Conservation (phyloP, 1,284 basidiomycete species). For the Volvariella volvacea region DNA sequence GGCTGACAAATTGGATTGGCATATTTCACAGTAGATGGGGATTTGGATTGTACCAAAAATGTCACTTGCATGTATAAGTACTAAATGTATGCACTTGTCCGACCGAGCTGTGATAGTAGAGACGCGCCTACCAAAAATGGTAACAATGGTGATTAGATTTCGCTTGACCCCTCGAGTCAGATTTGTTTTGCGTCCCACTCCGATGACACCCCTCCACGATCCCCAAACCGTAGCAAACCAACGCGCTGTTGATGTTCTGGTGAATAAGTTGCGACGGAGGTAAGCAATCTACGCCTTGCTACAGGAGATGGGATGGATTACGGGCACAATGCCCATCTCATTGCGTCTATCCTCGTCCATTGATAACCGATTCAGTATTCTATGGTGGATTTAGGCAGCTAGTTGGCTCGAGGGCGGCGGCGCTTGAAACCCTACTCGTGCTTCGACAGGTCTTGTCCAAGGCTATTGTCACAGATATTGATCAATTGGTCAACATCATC, state of each 20-base stretch:
- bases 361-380: too few relatives aligned
- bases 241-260: slow-evolving; percentile 59
- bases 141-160: too few relatives aligned
- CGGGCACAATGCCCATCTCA: too few relatives aligned
- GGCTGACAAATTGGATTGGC: slow-evolving; percentile 89
- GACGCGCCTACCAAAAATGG: too few relatives aligned
- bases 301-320: slow-evolving; percentile 3
- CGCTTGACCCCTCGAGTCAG: too few relatives aligned
- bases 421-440: slow-evolving; percentile 84
- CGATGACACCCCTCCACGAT: not conserved
- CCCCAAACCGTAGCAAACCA: slow-evolving; percentile 31
- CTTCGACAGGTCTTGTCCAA: slow-evolving; percentile 86
- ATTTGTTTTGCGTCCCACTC: too few relatives aligned
- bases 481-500: slow-evolving; percentile 80
- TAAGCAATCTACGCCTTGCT: slow-evolving; percentile 26
- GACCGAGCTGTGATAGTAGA: too few relatives aligned
- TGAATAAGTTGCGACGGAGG: slow-evolving; percentile 61
- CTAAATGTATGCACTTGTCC: too few relatives aligned
- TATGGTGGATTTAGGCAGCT: slow-evolving; percentile 56
- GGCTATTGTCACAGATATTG: slow-evolving; percentile 82
- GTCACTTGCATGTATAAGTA: too few relatives aligned
- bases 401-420: slow-evolving; percentile 81
- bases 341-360: too few relatives aligned
- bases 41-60: slow-evolving; percentile 8
- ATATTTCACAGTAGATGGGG: slow-evolving; percentile 40